A percentile compares a stretch with the other conserved stretches of the same genome.
These are phyloP conservation scores for Hymenoscyphus scutula DNA, from an alignment of 2,329 filamentous ascomycete genomes.

Conservation along the genomic window DNA sequence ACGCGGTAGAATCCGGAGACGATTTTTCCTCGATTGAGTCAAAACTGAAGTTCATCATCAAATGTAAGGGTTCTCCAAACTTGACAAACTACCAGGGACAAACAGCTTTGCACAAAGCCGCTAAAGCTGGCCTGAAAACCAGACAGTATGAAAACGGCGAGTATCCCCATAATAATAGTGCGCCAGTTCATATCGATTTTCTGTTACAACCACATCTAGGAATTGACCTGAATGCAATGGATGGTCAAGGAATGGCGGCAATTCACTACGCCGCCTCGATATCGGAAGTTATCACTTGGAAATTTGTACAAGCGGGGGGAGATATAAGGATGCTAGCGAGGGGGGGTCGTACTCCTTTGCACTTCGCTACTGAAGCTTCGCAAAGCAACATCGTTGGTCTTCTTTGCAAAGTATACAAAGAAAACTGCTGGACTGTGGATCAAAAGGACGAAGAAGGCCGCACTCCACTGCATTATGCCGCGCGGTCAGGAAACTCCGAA, in stretches of 20 bases:
- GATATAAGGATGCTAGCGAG: slow-evolving; percentile 9
- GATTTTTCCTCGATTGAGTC: background rate
- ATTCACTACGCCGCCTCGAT: slow-evolving; percentile 19
- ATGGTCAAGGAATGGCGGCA: slow-evolving; percentile 15
- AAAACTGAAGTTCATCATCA: background rate
- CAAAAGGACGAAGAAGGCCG: slow-evolving; percentile 38
- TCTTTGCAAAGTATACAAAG: slow-evolving; percentile 9
- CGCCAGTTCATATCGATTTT: background rate
- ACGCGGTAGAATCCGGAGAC: background rate
- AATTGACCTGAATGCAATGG: slow-evolving; percentile 9
- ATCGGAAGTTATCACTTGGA: slow-evolving; percentile 8
- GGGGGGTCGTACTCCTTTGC: slow-evolving; percentile 17
- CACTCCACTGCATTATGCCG: slow-evolving; percentile 9
- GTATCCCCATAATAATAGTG: too few species aligned
- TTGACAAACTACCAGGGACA: slow-evolving; percentile 8
- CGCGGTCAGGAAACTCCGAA: slow-evolving; percentile 8
- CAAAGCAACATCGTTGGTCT: slow-evolving; percentile 34
- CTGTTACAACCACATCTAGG: slow-evolving; percentile 2
- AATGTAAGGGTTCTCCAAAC: background rate
- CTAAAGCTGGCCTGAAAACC: slow-evolving; percentile 4
- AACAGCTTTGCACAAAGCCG: slow-evolving; percentile 9
- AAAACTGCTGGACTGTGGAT: slow-evolving; percentile 47
- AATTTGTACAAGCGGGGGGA: slow-evolving; percentile 16
- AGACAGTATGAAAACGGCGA: background rate
- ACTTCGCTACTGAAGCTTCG: slow-evolving; percentile 17